Evolutionary conservation across 441 rosid genomes (phyloP).

Genomic region (Gossypium davidsonii): DNA sequence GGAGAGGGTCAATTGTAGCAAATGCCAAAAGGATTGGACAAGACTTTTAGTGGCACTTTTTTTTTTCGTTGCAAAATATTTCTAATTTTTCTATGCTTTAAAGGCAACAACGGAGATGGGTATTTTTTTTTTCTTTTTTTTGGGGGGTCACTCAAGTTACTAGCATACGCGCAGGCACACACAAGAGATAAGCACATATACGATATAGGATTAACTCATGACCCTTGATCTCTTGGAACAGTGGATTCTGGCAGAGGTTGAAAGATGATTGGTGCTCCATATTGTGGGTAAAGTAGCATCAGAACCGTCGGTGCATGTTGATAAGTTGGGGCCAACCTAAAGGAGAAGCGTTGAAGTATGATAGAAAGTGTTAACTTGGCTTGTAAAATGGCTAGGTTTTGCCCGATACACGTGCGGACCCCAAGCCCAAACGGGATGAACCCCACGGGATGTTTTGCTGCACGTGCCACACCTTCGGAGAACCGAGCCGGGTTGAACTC

Average conservation of each 20-base stretch:
- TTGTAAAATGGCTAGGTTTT: constrained; percentile 77
- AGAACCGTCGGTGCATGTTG: constrained; percentile 91
- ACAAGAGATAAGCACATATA: neutral
- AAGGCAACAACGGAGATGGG: neutral
- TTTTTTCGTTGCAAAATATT: neutral
- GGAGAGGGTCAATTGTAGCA: neutral
- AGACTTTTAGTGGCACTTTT: neutral
- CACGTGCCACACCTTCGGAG: constrained; percentile 59
- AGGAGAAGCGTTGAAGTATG: constrained; percentile 69
- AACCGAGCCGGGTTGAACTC: constrained; percentile 88
- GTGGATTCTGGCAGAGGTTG: constrained; percentile 19
- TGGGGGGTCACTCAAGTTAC: neutral
- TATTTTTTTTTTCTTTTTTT: neutral
- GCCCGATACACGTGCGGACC: constrained; percentile 77
- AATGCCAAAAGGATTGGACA: neutral
- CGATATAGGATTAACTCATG: neutral
- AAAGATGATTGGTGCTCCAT: constrained; percentile 85
- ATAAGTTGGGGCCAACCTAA: constrained; percentile 65
- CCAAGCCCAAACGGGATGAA: constrained; percentile 91
- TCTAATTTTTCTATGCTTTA: constrained; percentile 2
- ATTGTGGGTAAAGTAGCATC: constrained; percentile 85
- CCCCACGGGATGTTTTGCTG: constrained; percentile 61
- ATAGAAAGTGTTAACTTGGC: constrained; percentile 69
- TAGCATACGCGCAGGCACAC: constrained; percentile 15
- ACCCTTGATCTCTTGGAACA: constrained; percentile 4